Conservation (phyloP, 306 rosid species). For the Medicago arabica region DNA sequence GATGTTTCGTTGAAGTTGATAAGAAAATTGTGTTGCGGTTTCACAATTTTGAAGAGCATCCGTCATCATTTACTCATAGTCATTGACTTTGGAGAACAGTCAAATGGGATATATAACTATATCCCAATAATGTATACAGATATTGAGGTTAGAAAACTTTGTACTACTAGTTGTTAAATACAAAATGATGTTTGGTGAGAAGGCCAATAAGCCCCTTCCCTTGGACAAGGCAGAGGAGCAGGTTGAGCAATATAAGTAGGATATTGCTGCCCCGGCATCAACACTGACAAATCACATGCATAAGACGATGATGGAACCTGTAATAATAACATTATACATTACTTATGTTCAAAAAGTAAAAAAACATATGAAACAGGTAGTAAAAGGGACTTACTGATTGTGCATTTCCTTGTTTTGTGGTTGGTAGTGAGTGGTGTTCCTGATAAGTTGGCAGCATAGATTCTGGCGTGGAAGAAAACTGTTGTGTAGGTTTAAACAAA, state of each 20-base stretch:
- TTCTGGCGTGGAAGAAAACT: slow-evolving; percentile 66
- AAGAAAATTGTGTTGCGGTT: background rate
- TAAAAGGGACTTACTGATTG: slow-evolving; percentile 58
- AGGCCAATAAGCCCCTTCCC: slow-evolving; percentile 82
- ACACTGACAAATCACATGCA: slow-evolving; percentile 72
- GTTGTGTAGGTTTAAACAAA: slow-evolving; percentile 73
- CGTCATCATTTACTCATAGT: background rate
- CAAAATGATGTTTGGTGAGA: slow-evolving; percentile 64
- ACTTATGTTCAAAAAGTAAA: background rate
- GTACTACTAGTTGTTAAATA: slow-evolving; percentile 49
- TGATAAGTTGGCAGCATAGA: slow-evolving; percentile 49
- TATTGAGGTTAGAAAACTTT: slow-evolving; percentile 14
- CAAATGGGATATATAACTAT: slow-evolving; percentile 9
- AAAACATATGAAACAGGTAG: background rate
- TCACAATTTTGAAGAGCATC: slow-evolving; percentile 5
- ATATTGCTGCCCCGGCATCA: slow-evolving; percentile 92
- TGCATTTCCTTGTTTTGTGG: slow-evolving; percentile 56
- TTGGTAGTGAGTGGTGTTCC: slow-evolving; percentile 44
- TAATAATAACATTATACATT: background rate
- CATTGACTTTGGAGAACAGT: slow-evolving; percentile 3
- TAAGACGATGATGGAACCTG: slow-evolving; percentile 62
- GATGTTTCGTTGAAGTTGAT: background rate
- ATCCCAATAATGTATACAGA: slow-evolving; percentile 17
- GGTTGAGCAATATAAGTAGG: slow-evolving; percentile 89
- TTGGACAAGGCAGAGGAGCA: slow-evolving; percentile 82